These are phyloP conservation scores for Heritiera littoralis DNA, from an alignment of 345 rosid species.

Conservation along the genomic window DNA sequence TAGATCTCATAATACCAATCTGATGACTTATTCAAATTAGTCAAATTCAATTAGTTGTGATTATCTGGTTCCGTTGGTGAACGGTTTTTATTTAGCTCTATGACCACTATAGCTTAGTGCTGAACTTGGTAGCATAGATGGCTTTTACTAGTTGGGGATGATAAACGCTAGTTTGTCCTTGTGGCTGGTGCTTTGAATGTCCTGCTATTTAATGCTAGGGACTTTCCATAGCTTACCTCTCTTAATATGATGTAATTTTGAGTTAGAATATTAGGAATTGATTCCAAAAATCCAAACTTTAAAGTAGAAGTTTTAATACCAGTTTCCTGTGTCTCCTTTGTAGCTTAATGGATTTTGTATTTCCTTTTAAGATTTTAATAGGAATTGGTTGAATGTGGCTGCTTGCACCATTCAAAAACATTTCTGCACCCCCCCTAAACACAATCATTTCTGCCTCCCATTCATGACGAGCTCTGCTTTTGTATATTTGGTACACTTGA, in stretches of 20 bases:
- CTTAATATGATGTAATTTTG: background rate
- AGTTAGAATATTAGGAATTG: background rate
- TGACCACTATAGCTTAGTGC: background rate
- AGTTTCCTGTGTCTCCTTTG: background rate
- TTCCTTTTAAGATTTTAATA: too few species aligned
- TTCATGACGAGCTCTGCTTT: too few species aligned
- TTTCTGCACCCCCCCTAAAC: too few species aligned
- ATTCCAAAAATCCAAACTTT: background rate
- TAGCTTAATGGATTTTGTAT: background rate
- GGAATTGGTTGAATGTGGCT: too few species aligned
- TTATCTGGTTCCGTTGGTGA: background rate
- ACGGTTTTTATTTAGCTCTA: background rate
- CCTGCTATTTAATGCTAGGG: background rate
- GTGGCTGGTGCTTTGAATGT: background rate
- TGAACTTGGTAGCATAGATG: background rate
- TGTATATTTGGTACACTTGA: too few species aligned
- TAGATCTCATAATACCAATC: background rate
- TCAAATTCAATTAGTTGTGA: background rate
- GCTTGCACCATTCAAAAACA: too few species aligned
- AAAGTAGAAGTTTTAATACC: background rate
- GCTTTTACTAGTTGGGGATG: background rate
- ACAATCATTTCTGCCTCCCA: too few species aligned
- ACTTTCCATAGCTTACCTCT: background rate
- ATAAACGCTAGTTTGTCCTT: background rate
- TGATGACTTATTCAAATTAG: background rate